Evolutionary conservation across 495 filamentous ascomycete species (phyloP).

Genomic region (Aspergillus coremiiformis): DNA sequence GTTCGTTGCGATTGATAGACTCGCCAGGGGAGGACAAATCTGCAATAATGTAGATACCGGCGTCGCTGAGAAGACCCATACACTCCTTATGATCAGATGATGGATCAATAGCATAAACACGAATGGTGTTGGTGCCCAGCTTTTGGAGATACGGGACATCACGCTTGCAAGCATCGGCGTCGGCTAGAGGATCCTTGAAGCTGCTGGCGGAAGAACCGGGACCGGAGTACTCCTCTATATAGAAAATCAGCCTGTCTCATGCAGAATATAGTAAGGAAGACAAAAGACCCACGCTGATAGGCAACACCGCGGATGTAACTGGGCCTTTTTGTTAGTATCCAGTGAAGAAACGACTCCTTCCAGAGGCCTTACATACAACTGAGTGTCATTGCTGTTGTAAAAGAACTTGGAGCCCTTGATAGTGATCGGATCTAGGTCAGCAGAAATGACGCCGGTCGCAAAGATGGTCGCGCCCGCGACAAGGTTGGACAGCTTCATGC

Average conservation of each 20-base stretch:
- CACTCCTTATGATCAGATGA: constrained; percentile 63
- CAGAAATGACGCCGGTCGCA: constrained; percentile 18
- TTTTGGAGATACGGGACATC: constrained; percentile 71
- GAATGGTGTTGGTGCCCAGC: constrained; percentile 78
- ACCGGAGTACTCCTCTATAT: constrained; percentile 40
- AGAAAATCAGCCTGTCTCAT: constrained; percentile 6
- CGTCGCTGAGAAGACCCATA: constrained; percentile 71
- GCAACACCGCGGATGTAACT: constrained; percentile 78
- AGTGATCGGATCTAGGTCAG: constrained; percentile 49
- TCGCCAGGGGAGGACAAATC: constrained; percentile 74
- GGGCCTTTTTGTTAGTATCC: constrained; percentile 4
- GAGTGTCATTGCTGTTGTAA: constrained; percentile 57
- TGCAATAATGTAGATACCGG: constrained; percentile 87
- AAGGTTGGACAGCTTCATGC: constrained; percentile 22
- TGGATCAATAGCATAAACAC: constrained; percentile 86
- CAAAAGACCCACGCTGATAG: constrained; percentile 56
- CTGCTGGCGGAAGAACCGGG: constrained; percentile 24
- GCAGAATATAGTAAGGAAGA: background rate
- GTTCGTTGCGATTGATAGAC: constrained; percentile 75
- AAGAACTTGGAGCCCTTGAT: constrained; percentile 78
- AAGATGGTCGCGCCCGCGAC: constrained; percentile 18
- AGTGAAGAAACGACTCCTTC: background rate
- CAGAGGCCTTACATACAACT: constrained; percentile 53
- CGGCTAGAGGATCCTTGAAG: constrained; percentile 63
- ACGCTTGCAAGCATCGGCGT: constrained; percentile 58